Evolutionary conservation across 441 rosid genomes (phyloP), one percentile per base, ranked within the genome.

Genomic region (Viola pubescens): DNA sequence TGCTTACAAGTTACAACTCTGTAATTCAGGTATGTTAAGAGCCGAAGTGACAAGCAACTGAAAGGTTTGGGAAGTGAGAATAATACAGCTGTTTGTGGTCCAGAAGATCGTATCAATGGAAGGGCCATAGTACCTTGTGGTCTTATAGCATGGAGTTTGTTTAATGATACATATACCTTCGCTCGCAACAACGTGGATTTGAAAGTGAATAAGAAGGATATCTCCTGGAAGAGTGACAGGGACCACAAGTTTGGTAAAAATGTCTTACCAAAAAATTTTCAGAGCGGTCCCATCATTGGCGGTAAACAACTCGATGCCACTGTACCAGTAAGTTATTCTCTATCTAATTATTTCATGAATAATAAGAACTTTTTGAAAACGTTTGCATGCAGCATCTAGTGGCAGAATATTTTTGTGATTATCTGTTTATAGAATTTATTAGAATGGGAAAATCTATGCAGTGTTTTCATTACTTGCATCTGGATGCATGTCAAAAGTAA

Each of bases 61-160:
- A 78, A 70, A 76, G 66, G 70, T 52, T 4, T 0, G 10, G 57
- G 47, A 10, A 69, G 66, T 12, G 75, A 52, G 58, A 13, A 6
- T 65, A 82, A 77, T 2, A 79, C 83, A 46, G 40, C 60, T 52
- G 43, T 26, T 52, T 91, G 98, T 75, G 64, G 81, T 63, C 96
- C 96, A 0, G 96, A 88, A 76, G 75, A 70, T 73, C 10, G 2
- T 3, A 14, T 51, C 7, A 68, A 60, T 54, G 89, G 73, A 39
- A 39, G 2, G 9, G 63, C 75, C 45, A 83, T 91, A 64, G 90
- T 86, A 9, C 96, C 97, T 37, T 91, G 97, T 69, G 96, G 96
- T 71, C 91, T 91, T 42, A 85, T 91, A 55, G 98, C 98, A 14
- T 91, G 98, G 95, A 91, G 98, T 72, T 81, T 91, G 78, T 91